Evolutionary conservation across 2,329 filamentous ascomycete genomes (phyloP), one percentile per base, ranked within the genome.

Genomic region (Fusarium coicis): DNA sequence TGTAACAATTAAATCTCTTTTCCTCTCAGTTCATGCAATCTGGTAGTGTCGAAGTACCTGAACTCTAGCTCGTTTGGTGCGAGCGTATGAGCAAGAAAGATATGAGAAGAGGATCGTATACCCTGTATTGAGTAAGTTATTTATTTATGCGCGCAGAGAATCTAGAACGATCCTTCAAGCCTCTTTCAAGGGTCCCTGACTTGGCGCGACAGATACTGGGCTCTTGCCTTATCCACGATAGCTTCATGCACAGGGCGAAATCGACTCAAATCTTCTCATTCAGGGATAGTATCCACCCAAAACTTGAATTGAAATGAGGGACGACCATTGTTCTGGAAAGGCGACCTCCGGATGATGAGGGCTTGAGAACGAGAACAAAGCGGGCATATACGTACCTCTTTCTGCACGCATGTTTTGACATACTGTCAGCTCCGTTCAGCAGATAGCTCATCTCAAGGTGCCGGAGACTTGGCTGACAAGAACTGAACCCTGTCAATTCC

Each of bases 201-300:
- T 54, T 18, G 15, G 21, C 11, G 37, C 15, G 36, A 14, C 8
- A 14, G 21, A n/a, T 15, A 43, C 8, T 23, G 21, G 16, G 52
- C 15, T 19, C 9, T 32, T 55, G 16, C 36, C 37, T 26, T 21
- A 36, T 26, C 15, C 10, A 26, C 3, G 12, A 26, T n/a, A 34
- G 8, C 18, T 21, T 30, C 52, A 42, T 55, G 37, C 52, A 23
- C 36, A 11, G 9, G 36, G 52, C 34, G 21, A 55, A 64, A 64
- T 14, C 28, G 32, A 34, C 62, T 65, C 62, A 65, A 65, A 65
- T 21, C n/a, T 16, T 55, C 62, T 65, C 62, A 46, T 46, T 7
- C n/a, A 18, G 16, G 19, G 28, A 9, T 10, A 28, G 4, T 16
- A 30, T 26, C 18, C 6, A 11, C 11, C 36, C 0, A 15, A 36